Base-by-base conservation (phyloP, 2,329 filamentous ascomycete species). In the Pseudopyrenochaeta lycopersici region DNA sequence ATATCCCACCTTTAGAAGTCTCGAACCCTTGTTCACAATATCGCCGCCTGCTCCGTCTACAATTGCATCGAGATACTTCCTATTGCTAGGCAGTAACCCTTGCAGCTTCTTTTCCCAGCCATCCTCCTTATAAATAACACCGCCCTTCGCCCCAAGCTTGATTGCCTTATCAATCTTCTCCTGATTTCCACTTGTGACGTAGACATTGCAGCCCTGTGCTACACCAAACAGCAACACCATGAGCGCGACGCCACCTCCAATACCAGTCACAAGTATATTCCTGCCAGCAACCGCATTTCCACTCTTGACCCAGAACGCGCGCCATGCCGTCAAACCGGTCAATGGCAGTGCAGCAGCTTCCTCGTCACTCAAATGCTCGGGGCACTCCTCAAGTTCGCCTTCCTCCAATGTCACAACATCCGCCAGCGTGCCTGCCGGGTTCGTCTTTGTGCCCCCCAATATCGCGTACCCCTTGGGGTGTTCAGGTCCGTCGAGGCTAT, bases 21-120 rank as follows among this genome's bases (percentile, higher is more conserved):
- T 87, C 41, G 82, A 78, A 1, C 85, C 84, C 72, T 88, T 89
- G 32, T 82, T 80, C n/a, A 96, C 84, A 38, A 97, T 82, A 76
- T 96, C 89, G 1, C 92, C 93, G 2, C 94, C 94, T 0, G 94
- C 93, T 1, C 95, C 94, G 76, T 98, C 95, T 62, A 98, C 84
- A 42, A 98, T 88, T 17, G 90, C 88, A 76, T 98, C 95, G 6
- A 95, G 70, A 59, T 83, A 90, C 47, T 87, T 86, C 60, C 88
- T 82, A 41, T 89, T 86, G 35, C 79, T 75, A 0, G 90, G 86
- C 21, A 97, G 78, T 65, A 88, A 70, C 41, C 76, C 75, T 46
- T 70, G 76, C 51, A 97, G 78, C 68, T 90, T 86, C 82, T 89
- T 90, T 53, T 96, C 91, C 94, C 94, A 98, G 1, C 81, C 86